phyloP scores from a whole-genome alignment of 352 stramenopile species.

The Phytophthora foliorum region DNA sequence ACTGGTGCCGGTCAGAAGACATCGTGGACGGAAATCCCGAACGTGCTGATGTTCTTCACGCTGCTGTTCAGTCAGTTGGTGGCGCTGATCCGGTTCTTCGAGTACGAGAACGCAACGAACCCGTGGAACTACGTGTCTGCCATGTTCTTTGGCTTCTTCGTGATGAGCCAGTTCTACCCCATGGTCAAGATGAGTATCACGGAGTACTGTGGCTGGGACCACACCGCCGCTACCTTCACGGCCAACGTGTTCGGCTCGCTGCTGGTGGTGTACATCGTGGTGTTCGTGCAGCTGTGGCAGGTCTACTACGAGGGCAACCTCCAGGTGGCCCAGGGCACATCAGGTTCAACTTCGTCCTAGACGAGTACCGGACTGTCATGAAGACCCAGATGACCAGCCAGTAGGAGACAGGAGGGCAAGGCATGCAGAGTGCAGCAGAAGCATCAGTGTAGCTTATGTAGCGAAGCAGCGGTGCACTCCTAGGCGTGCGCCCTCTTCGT shows the following conservation, averaged over 20 bases:
- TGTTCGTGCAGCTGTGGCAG: conserved; percentile 92
- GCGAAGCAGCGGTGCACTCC: conserved; percentile 36
- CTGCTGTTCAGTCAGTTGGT: conserved; percentile 79
- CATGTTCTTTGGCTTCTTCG: conserved; percentile 91
- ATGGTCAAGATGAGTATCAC: conserved; percentile 94
- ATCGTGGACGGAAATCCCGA: conserved; percentile 90
- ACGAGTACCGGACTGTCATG: conserved; percentile 27
- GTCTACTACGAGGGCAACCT: conserved; percentile 86
- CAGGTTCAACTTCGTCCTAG: conserved; percentile 38
- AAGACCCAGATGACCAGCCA: conserved; percentile 21
- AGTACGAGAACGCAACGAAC: conserved; percentile 91
- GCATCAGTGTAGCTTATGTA: conserved; percentile 53
- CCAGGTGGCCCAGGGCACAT: conserved; percentile 58
- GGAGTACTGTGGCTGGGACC: conserved; percentile 91
- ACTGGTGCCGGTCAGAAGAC: conserved; percentile 91
- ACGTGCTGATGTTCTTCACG: conserved; percentile 92
- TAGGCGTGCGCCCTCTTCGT: conserved; percentile 19
- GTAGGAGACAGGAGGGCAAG: conserved; percentile 7
- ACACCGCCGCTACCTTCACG: conserved; percentile 85
- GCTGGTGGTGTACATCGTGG: conserved; percentile 84
- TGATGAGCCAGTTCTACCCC: conserved; percentile 89
- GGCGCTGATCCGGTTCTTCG: conserved; percentile 86
- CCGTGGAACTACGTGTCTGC: conserved; percentile 92
- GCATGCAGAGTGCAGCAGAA: conserved; percentile 33
- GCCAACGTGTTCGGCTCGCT: conserved; percentile 89